These are phyloP conservation scores for Trametes cubensis DNA, from an alignment of 768 basidiomycete species.

Conservation along the genomic window DNA sequence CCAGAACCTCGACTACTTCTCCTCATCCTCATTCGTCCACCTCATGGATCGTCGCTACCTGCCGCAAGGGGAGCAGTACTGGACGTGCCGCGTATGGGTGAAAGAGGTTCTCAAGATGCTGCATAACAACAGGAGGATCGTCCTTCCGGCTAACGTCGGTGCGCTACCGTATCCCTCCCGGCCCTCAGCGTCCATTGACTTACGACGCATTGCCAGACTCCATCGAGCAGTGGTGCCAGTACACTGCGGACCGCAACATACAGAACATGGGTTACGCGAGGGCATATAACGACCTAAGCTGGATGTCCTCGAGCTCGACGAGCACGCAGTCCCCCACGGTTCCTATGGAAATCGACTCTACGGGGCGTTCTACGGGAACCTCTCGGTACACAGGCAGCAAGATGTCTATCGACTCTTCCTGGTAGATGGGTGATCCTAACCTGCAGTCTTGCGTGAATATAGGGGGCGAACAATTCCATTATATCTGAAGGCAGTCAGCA, in stretches of 20 bases:
- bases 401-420: neutral
- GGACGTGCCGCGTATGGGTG: neutral
- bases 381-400: neutral
- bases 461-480: too few species aligned
- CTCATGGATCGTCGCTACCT: neutral
- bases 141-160: neutral
- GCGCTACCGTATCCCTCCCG: neutral
- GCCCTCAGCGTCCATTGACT: neutral
- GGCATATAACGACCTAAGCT: neutral
- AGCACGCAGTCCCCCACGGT: neutral
- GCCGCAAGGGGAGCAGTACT: neutral
- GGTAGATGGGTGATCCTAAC: too few species aligned
- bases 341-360: neutral
- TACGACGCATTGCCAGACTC: neutral
- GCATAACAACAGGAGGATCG: neutral
- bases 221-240: neutral
- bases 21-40: neutral
- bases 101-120: neutral
- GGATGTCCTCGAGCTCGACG: neutral
- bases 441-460: too few species aligned
- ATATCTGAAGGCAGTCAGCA: too few species aligned
- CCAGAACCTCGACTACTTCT: neutral
- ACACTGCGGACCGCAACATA: neutral
- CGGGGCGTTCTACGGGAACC: too few species aligned
- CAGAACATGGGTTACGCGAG: neutral